These are phyloP conservation scores for Ceratobasidium sp. DNA, from an alignment of 1,284 basidiomycete genomes.

Conservation along the genomic window DNA sequence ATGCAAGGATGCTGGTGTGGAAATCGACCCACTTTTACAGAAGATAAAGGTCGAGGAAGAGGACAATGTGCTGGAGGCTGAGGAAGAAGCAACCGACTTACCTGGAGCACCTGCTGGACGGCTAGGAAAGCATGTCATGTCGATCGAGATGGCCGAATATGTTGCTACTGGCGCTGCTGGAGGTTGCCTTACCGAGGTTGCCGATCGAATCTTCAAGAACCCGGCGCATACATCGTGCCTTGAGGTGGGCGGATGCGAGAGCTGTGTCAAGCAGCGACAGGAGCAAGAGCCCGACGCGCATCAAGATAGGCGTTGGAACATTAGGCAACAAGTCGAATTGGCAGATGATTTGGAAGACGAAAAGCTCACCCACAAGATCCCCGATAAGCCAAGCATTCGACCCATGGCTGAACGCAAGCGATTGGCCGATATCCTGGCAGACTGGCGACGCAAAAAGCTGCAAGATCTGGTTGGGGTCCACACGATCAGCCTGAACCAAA, in stretches of 20 bases:
- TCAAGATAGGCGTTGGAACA: background rate
- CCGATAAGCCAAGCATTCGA: background rate
- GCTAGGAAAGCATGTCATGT: too few species aligned
- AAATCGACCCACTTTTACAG: background rate
- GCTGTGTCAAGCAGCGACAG: background rate
- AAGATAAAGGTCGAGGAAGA: slow-evolving; percentile 7
- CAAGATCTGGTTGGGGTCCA: too few species aligned
- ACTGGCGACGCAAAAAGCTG: background rate
- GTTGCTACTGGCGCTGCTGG: slow-evolving; percentile 9
- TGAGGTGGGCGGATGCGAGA: background rate
- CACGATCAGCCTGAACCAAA: background rate
- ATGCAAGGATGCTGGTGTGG: background rate
- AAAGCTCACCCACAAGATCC: background rate
- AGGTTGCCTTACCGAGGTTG: background rate
- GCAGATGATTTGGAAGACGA: background rate
- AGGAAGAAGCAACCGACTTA: too few species aligned
- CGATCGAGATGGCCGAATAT: background rate
- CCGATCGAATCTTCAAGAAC: background rate
- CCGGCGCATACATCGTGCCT: background rate
- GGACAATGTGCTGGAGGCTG: background rate
- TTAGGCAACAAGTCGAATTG: too few species aligned
- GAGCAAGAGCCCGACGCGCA: background rate
- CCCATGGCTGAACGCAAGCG: background rate
- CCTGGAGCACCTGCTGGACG: too few species aligned
- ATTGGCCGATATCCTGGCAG: background rate